Evolutionary conservation across 2,329 filamentous ascomycete genomes (phyloP).

Genomic region (Fusarium vanettenii): DNA sequence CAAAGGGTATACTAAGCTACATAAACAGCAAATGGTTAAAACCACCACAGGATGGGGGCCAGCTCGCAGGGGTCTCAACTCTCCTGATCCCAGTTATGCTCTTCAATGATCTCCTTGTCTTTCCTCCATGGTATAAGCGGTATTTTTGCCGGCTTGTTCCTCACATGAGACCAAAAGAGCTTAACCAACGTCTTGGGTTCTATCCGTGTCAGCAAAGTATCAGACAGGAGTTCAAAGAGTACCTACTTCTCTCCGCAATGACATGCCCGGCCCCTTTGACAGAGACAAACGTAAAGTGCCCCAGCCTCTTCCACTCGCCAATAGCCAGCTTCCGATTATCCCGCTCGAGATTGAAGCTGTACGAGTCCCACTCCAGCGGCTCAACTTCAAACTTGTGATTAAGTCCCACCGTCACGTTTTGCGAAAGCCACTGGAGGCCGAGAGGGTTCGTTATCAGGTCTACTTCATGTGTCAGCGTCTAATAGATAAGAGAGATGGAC

Average conservation of each 20-base stretch:
- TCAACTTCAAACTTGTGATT: background rate
- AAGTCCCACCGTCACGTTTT: background rate
- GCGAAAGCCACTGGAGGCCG: background rate
- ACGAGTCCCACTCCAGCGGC: background rate
- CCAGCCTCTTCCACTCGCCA: background rate
- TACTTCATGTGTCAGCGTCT: background rate
- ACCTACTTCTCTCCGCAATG: background rate
- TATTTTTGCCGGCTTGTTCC: background rate
- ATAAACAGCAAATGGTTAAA: background rate
- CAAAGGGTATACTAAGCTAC: background rate
- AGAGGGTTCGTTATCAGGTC: slow-evolving; percentile 7
- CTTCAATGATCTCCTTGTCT: background rate
- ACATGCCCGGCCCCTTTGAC: background rate
- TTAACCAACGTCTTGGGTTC: background rate
- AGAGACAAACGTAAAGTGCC: background rate
- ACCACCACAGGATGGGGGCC: background rate
- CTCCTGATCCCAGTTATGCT: background rate
- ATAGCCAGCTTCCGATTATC: too few relatives aligned
- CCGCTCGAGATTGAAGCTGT: background rate
- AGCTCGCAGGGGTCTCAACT: background rate
- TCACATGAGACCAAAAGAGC: background rate
- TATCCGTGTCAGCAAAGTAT: background rate
- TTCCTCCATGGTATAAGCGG: background rate
- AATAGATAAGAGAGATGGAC: fast-evolving
- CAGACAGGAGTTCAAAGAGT: background rate